These are phyloP conservation scores for Boletus austroedulis DNA, from an alignment of 1,284 basidiomycete genomes.

Conservation along the genomic window DNA sequence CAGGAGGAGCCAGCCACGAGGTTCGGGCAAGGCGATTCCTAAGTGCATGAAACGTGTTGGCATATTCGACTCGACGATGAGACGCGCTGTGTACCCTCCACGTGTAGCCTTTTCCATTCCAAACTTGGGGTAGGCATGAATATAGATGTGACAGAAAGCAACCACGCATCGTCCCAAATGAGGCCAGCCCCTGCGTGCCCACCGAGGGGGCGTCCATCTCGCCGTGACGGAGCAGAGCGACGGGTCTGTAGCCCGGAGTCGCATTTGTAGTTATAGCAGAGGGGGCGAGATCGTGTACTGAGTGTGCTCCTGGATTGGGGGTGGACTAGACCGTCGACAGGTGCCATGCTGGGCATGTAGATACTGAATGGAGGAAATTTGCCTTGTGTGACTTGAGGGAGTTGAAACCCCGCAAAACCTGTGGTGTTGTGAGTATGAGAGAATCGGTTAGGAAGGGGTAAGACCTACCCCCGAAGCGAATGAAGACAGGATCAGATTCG, in stretches of 20 bases:
- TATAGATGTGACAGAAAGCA: slow-evolving; percentile 5
- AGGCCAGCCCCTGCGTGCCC: slow-evolving; percentile 27
- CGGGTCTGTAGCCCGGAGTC: not conserved
- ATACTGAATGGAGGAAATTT: slow-evolving; percentile 28
- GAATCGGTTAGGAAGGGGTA: not conserved
- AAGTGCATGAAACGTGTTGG: not conserved
- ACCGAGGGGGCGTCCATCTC: slow-evolving; percentile 18
- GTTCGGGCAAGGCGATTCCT: slow-evolving; percentile 7
- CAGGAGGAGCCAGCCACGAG: slow-evolving; percentile 26
- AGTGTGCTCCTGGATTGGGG: slow-evolving; percentile 25
- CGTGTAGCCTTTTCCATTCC: slow-evolving; percentile 23
- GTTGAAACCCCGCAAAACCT: slow-evolving; percentile 26
- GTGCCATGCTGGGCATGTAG: slow-evolving; percentile 25
- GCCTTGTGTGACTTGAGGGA: slow-evolving; percentile 14
- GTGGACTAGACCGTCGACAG: slow-evolving; percentile 23
- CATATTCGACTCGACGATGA: not conserved
- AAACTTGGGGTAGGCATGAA: not conserved
- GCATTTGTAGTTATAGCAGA: slow-evolving; percentile 1
- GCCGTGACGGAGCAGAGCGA: slow-evolving; percentile 25
- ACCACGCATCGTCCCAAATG: slow-evolving; percentile 30
- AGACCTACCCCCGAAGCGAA: slow-evolving; percentile 26
- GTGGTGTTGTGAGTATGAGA: not conserved
- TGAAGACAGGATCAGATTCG: slow-evolving; percentile 26
- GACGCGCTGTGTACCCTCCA: slow-evolving; percentile 2
- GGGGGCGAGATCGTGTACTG: slow-evolving; percentile 29